These are phyloP conservation scores for Sugiyamaella floridensis DNA, from an alignment of 805 yeast genomes.

Conservation along the genomic window DNA sequence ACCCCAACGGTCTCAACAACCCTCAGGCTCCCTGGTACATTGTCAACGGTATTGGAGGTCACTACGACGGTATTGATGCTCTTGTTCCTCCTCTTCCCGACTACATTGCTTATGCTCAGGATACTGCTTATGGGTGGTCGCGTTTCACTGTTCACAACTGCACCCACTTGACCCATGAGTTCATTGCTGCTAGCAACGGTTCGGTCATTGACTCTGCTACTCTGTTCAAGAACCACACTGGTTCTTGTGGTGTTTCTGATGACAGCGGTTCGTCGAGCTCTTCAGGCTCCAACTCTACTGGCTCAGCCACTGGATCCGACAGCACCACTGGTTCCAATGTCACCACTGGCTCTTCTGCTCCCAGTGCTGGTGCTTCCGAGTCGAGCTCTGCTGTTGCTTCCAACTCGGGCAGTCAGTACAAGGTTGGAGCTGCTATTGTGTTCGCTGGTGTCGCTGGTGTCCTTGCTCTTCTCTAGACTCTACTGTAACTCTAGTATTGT, in stretches of 20 bases:
- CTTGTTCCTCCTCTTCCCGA: slow-evolving; percentile 6
- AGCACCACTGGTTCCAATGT: slow-evolving; percentile 14
- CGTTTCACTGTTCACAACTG: slow-evolving; percentile 24
- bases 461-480: neutral
- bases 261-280: neutral
- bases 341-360: slow-evolving; percentile 1
- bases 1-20: slow-evolving; percentile 24
- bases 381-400: slow-evolving; percentile 13
- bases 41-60: slow-evolving; percentile 24
- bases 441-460: slow-evolving; percentile 1
- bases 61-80: slow-evolving; percentile 22
- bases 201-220: slow-evolving; percentile 22
- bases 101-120: slow-evolving; percentile 10
- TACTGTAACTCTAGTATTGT: no score
- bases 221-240: slow-evolving; percentile 18
- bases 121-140: slow-evolving; percentile 22
- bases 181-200: slow-evolving; percentile 18
- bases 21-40: slow-evolving; percentile 26
- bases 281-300: slow-evolving; percentile 1
- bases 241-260: neutral
- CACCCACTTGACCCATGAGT: slow-evolving; percentile 25
- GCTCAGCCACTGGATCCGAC: slow-evolving; percentile 9
- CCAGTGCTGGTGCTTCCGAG: slow-evolving; percentile 2
- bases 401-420: slow-evolving; percentile 4
- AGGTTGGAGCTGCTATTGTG: slow-evolving; percentile 1